Percentiles rank a stretch among this genome's conserved stretches.
phyloP scores from a whole-genome alignment of 768 basidiomycete species.

The Phallus indusiatus region DNA sequence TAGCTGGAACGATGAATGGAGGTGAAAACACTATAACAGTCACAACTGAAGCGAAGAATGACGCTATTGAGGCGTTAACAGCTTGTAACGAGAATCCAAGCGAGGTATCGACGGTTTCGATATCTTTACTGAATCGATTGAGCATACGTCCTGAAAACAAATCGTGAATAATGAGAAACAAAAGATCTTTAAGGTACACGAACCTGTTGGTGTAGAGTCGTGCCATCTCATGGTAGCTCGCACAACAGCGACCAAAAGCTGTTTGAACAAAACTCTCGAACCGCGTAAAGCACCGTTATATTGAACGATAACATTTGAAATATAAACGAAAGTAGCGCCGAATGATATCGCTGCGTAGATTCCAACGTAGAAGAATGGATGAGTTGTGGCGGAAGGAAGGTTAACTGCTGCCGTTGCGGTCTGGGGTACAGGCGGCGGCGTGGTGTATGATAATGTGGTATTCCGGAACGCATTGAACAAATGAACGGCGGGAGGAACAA shows the following conservation, averaged over 20 bases:
- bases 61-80: conserved; percentile 70
- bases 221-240: conserved; percentile 80
- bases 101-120: conserved; percentile 78
- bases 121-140: conserved; percentile 80
- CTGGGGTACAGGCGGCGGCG: not conserved
- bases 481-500: not conserved
- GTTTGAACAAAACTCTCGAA: conserved; percentile 29
- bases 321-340: conserved; percentile 34
- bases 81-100: conserved; percentile 59
- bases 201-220: conserved; percentile 75
- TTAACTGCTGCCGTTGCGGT: not conserved
- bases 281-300: conserved; percentile 49
- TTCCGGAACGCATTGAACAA: not conserved
- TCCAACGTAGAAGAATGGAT: conserved; percentile 65
- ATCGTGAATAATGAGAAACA: conserved; percentile 2
- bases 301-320: conserved; percentile 41
- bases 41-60: conserved; percentile 66
- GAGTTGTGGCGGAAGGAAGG: conserved; percentile 33
- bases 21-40: conserved; percentile 70
- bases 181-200: not conserved
- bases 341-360: conserved; percentile 58
- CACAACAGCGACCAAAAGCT: conserved; percentile 59
- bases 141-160: conserved; percentile 57
- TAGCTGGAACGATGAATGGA: conserved; percentile 69
- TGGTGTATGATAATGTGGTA: not conserved